Evolutionary conservation across 768 basidiomycete species (phyloP).

Genomic region (Boletus coccyginus): DNA sequence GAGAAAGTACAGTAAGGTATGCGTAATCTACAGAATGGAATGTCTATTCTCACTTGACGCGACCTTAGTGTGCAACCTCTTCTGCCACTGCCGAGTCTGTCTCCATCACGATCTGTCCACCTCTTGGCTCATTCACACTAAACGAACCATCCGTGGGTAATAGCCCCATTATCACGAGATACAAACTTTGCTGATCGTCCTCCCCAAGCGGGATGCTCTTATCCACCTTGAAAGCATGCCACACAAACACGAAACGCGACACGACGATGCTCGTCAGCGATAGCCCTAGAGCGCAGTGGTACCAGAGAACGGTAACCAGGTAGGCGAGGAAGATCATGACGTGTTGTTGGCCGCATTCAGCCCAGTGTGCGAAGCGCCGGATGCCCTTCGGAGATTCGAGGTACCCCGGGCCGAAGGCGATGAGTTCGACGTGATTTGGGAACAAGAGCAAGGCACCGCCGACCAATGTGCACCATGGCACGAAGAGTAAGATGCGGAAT

Average conservation of each 20-base stretch:
- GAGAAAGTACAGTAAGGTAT: background rate
- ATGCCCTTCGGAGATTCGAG: slow-evolving; percentile 26
- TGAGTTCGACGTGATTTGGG: too few species aligned
- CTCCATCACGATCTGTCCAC: background rate
- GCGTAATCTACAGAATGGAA: background rate
- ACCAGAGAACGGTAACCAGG: slow-evolving; percentile 18
- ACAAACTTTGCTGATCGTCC: slow-evolving; percentile 12
- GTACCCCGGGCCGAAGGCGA: slow-evolving; percentile 22
- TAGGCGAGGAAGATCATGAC: slow-evolving; percentile 33
- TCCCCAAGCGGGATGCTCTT: slow-evolving; percentile 25
- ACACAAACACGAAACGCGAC: slow-evolving; percentile 28
- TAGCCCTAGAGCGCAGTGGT: slow-evolving; percentile 15
- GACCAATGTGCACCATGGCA: too few species aligned
- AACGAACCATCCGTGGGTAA: slow-evolving; percentile 3
- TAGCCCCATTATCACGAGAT: slow-evolving; percentile 26
- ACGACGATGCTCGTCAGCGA: slow-evolving; percentile 15
- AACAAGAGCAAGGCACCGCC: too few species aligned
- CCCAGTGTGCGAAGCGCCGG: slow-evolving; percentile 40
- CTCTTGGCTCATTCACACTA: background rate
- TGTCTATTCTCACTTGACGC: background rate
- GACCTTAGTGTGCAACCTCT: background rate
- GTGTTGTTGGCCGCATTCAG: slow-evolving; percentile 33
- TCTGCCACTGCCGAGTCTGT: background rate
- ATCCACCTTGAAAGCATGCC: slow-evolving; percentile 26
- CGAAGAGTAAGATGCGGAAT: too few species aligned